These are phyloP conservation scores for Medicago lupulina DNA, from an alignment of 306 rosid genomes.

Conservation along the genomic window DNA sequence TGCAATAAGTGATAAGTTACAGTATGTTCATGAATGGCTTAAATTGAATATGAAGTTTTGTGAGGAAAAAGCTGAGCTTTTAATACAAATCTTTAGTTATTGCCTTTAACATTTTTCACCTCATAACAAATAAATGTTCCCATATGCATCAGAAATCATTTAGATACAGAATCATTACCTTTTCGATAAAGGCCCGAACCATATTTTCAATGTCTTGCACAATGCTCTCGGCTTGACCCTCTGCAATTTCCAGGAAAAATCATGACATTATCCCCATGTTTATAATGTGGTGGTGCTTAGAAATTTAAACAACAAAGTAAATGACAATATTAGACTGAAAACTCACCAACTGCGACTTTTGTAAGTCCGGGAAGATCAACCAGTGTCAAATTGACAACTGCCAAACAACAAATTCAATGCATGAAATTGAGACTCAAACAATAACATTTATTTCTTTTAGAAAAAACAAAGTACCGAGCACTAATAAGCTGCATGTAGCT, in stretches of 20 bases:
- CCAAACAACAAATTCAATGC: conserved; percentile 46
- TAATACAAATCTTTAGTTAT: conserved; percentile 21
- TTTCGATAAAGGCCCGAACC: conserved; percentile 91
- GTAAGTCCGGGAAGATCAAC: conserved; percentile 99
- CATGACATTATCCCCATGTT: conserved; percentile 27
- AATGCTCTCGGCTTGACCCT: conserved; percentile 92
- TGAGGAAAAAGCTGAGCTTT: conserved; percentile 31
- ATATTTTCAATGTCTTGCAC: conserved; percentile 92
- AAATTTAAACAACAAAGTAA: conserved; percentile 32
- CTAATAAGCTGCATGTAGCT: conserved; percentile 31
- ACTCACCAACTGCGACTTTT: conserved; percentile 94
- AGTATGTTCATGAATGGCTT: conserved; percentile 15
- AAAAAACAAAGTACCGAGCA: background rate
- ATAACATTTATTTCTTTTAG: background rate
- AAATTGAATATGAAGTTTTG: conserved; percentile 30
- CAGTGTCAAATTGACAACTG: conserved; percentile 98
- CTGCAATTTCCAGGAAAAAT: conserved; percentile 51
- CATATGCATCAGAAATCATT: conserved; percentile 17
- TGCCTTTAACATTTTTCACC: conserved; percentile 11
- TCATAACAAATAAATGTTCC: conserved; percentile 12
- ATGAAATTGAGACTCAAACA: conserved; percentile 37
- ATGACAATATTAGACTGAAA: conserved; percentile 34
- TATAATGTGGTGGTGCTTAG: background rate
- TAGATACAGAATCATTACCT: conserved; percentile 57
- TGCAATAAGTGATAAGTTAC: conserved; percentile 42